Conservation (phyloP, 2,329 filamentous ascomycete genomes). For the Ophiostoma australiae region DNA sequence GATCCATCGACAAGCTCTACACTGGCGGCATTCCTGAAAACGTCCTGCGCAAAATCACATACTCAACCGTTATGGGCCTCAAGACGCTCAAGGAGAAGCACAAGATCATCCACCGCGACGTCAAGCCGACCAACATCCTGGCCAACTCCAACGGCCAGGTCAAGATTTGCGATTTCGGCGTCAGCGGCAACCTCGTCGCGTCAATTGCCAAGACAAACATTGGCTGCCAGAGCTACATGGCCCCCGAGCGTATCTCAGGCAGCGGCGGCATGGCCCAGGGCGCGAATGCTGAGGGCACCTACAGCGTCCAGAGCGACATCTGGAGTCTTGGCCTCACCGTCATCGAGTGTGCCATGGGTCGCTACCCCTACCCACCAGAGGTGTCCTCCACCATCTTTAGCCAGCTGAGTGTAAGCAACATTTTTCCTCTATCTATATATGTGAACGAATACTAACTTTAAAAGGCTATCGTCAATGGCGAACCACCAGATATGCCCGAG, state of each 20-base stretch:
- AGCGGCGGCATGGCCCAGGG: conserved; percentile 72
- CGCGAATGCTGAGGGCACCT: conserved; percentile 71
- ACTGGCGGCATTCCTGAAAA: conserved; percentile 82
- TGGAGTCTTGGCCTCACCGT: conserved; percentile 94
- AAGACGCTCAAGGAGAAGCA: conserved; percentile 95
- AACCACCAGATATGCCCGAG: conserved; percentile 83
- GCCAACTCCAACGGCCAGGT: conserved; percentile 84
- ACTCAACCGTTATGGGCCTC: conserved; percentile 83
- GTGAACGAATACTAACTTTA: background rate
- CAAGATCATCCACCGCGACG: conserved; percentile 97
- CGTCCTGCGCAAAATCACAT: conserved; percentile 82
- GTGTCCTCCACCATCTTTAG: conserved; percentile 98
- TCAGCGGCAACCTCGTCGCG: conserved; percentile 91
- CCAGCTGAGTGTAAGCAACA: conserved; percentile 77
- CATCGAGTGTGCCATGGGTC: conserved; percentile 90
- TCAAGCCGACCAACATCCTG: conserved; percentile 98
- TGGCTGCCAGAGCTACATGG: conserved; percentile 99
- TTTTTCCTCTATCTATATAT: background rate
- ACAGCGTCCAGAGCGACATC: conserved; percentile 96
- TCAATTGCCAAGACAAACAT: conserved; percentile 99
- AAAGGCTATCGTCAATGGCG: conserved; percentile 94
- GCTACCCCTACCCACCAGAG: conserved; percentile 94
- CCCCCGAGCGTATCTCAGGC: conserved; percentile 87
- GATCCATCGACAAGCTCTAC: conserved; percentile 95
- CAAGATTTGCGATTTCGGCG: conserved; percentile 98